Evolutionary conservation across 192 early-diverging fungal genomes (phyloP).

Genomic region (Coemansia sp.): DNA sequence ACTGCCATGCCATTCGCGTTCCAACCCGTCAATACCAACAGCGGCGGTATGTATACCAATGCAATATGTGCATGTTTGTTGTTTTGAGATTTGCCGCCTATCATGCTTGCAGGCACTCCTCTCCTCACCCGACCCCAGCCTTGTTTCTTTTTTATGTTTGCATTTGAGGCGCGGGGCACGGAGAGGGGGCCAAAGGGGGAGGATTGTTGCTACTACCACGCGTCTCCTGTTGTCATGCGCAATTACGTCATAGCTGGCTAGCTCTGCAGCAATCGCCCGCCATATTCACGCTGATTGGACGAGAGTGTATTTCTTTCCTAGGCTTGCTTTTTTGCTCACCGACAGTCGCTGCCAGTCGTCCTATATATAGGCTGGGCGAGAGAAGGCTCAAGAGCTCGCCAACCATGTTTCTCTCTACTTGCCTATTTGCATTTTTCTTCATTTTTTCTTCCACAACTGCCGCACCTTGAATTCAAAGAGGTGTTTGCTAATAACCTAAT

Average conservation of each 20-base stretch:
- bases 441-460: background rate
- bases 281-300: background rate
- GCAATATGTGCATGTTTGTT: constrained; percentile 4
- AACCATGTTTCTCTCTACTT: background rate
- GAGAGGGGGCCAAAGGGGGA: no score
- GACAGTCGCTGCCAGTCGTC: background rate
- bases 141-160: background rate
- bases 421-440: background rate
- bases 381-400: background rate
- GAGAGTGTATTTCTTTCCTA: background rate
- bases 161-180: no score
- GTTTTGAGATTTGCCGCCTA: constrained; percentile 2
- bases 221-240: background rate
- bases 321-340: no score
- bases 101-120: background rate
- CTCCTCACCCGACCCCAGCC: background rate
- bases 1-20: background rate
- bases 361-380: background rate
- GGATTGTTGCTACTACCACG: constrained; percentile 1
- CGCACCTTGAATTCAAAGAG: background rate
- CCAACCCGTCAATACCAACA: background rate
- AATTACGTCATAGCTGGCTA: constrained; percentile 2
- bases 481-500: constrained; percentile 4
- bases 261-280: background rate
- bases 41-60: background rate